Evolutionary conservation across 495 filamentous ascomycete genomes (phyloP), one percentile per base, ranked within the genome.

Genomic region (Podospora sp.): DNA sequence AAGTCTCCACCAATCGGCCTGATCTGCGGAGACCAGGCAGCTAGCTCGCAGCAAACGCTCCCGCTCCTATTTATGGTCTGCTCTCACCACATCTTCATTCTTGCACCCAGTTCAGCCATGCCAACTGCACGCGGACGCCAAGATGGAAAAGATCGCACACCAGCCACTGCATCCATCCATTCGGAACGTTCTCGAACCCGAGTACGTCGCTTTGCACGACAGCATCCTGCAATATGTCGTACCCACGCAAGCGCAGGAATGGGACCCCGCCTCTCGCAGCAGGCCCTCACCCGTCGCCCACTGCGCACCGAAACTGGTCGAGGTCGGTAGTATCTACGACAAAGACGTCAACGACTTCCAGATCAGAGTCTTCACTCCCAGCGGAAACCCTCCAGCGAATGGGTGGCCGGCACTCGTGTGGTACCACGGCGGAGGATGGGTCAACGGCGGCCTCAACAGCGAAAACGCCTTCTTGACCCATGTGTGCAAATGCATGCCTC

Each of bases 371-470:
- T 68, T 63, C 27, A 18, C 36, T n/a, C 73, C 73, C 1, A 26
- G 50, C 11, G 62, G 60, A 8, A 35, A 50, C 0, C 3, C 29
- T 16, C 50, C 65, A 9, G 40, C 12, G 20, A 40, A 63, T 0
- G 62, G 63, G 0, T 75, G 69, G 67, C 73, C 73, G 1, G 51
- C 33, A 3, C 56, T 75, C 9, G 40, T 75, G 0, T 73, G 69
- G 71, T 71, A 70, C 56, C 71, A 75, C 63, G 73, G 73, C 51
- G 73, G 73, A 26, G 73, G 73, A 33, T 75, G 71, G 66, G 67
- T 67, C 36, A 65, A 69, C 46, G 73, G 71, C 0, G 65, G 66
- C 8, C 27, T 72, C 7, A 52, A 59, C 7, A 68, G 49, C 36
- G 66, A 68, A 20, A 52, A 29, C 18, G 62, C 40, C 2, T 63